Evolutionary conservation across 2,329 filamentous ascomycete species (phyloP), one percentile per base, ranked within the genome.

Genomic region (Phyllosticta paracitricarpa): DNA sequence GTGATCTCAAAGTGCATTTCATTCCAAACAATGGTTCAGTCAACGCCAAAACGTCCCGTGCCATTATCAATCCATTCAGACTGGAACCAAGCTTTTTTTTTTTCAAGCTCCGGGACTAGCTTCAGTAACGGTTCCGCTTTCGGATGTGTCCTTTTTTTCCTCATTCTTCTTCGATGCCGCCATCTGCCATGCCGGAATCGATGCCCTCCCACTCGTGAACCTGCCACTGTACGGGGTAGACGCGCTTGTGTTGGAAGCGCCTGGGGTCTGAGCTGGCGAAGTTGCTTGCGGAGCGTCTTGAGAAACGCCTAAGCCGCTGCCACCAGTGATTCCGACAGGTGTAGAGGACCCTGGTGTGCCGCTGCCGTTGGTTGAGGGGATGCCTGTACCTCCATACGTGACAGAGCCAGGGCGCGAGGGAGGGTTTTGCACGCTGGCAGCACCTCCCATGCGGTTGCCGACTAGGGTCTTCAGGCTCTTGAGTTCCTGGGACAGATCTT

Each of bases 381-480:
- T 40, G 24, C 63, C 62, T 28, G 69, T 63, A 28, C 66, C 33
- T 25, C 26, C 67, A 51, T 68, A 67, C 56, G 71, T 74, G 30
- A 69, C 64, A 30, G 53, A 52, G 7, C 10, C 54, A 62, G 28
- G 59, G 30, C 24, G 56, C 56, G 63, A 52, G 40, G 57, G 48
- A n/a, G 51, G 33, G 33, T 33, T 61, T 12, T 30, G 66, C 24
- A 22, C 9, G 53, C 48, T 56, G 19, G 57, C 40, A 48, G 40
- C 26, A 14, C 54, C 33, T 3, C 72, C 70, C 69, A 87, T 79
- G 53, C 85, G 77, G 72, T 86, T 88, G 35, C 80, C 80, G 57
- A 99, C 84, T 59, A 99, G 80, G 2, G 89, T 89, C 82, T 97
- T 97, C 68, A 99, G 78, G 72, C 92, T 97, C 79, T 89, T 91